phyloP scores from a whole-genome alignment of 768 basidiomycete genomes.

The Leccinum truebloodii region DNA sequence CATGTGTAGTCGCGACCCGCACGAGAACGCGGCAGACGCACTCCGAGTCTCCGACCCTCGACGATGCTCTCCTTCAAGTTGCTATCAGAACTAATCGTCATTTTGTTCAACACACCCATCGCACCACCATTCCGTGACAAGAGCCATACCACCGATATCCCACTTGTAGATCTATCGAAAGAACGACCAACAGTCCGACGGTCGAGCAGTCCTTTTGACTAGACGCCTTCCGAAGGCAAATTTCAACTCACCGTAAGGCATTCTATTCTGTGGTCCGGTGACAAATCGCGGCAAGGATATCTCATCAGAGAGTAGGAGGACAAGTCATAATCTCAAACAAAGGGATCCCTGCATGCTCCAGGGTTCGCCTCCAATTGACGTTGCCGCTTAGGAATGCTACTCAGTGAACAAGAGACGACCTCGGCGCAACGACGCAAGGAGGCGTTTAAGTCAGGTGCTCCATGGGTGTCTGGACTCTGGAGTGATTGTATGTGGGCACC shows the following conservation, averaged over 20 bases:
- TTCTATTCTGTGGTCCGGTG: neutral
- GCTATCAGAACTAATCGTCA: conserved; percentile 12
- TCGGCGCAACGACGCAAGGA: no score
- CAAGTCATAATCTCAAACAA: conserved; percentile 6
- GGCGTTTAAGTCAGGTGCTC: neutral
- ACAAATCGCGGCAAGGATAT: conserved; percentile 6
- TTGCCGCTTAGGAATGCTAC: neutral
- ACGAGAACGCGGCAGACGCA: conserved; percentile 5
- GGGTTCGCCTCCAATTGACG: neutral
- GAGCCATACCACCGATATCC: conserved; percentile 8
- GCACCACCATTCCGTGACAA: conserved; percentile 3
- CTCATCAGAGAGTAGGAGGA: conserved; percentile 8
- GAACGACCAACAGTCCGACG: neutral
- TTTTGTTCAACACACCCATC: conserved; percentile 30
- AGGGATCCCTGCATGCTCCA: neutral
- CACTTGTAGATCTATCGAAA: conserved; percentile 22
- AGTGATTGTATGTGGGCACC: no score
- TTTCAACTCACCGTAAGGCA: conserved; percentile 18
- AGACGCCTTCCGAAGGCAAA: conserved; percentile 6
- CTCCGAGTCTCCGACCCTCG: no score
- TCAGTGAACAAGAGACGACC: no score
- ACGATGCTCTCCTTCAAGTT: conserved; percentile 18
- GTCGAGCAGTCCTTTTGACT: conserved; percentile 1
- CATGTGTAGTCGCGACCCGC: neutral
- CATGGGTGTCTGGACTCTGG: neutral